A percentile compares a stretch with the other conserved stretches of the same genome.
Conservation (phyloP, 176 grass and related monocot genomes). For the Puya raimondii region DNA sequence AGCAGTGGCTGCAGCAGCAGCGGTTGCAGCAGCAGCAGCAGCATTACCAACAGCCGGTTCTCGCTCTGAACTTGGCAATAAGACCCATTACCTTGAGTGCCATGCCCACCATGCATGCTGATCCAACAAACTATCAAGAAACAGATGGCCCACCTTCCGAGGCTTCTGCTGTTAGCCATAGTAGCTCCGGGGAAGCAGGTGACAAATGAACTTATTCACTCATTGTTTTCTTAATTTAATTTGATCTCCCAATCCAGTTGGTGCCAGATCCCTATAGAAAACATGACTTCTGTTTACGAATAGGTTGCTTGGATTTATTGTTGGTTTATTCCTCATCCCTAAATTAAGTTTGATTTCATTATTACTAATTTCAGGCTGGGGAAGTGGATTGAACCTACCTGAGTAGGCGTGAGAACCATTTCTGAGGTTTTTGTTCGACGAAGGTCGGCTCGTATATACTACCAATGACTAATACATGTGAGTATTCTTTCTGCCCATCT, state of each 20-base stretch:
- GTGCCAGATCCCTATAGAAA: too few relatives aligned
- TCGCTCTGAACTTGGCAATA: background rate
- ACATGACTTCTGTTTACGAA: too few relatives aligned
- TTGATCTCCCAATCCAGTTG: too few relatives aligned
- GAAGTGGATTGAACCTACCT: background rate
- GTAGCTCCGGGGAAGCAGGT: background rate
- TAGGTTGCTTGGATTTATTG: too few relatives aligned
- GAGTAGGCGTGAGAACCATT: background rate
- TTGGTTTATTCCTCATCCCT: too few relatives aligned
- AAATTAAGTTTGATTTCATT: too few relatives aligned
- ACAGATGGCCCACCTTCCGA: background rate
- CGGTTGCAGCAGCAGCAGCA: background rate
- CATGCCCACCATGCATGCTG: background rate
- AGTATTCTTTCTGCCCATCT: background rate
- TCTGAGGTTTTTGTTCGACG: background rate
- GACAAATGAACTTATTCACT: too few relatives aligned
- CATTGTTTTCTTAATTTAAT: background rate
- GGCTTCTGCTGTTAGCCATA: background rate
- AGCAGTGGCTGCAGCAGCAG: constrained; percentile 11
- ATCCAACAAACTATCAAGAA: background rate
- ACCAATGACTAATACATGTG: background rate
- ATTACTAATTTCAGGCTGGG: background rate
- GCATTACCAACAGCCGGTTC: constrained; percentile 2
- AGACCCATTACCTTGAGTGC: too few relatives aligned
- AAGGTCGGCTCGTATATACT: background rate